These are phyloP conservation scores for Tremella yokohamensis DNA, from an alignment of 768 basidiomycete species.

Conservation along the genomic window DNA sequence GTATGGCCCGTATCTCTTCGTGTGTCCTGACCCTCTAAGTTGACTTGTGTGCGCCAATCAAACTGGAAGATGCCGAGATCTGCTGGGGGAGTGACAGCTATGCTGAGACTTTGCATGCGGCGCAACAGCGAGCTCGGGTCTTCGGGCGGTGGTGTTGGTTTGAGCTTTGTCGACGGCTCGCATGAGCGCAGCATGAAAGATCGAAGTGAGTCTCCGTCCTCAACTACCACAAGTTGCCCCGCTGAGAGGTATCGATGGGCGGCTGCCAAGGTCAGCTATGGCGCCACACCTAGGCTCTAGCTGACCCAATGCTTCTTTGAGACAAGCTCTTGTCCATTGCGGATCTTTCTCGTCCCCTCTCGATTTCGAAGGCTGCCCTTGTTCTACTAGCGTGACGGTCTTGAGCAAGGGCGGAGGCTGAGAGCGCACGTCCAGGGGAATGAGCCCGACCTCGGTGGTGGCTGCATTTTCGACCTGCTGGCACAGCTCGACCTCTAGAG, in stretches of 20 bases:
- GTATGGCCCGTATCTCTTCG: not conserved
- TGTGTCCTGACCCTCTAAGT: slow-evolving; percentile 3
- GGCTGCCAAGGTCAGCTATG: not conserved
- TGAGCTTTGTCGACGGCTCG: slow-evolving; percentile 1
- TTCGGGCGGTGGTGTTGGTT: not conserved
- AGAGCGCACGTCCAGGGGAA: not conserved
- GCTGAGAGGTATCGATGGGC: not conserved
- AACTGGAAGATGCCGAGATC: slow-evolving; percentile 4
- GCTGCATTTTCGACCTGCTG: too few species aligned
- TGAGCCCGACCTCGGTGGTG: not conserved
- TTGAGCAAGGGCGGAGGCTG: not conserved
- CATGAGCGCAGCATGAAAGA: slow-evolving; percentile 5
- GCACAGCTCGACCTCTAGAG: too few species aligned
- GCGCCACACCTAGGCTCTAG: not conserved
- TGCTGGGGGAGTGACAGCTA: slow-evolving; percentile 3
- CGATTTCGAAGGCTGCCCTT: not conserved
- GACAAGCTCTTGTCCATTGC: not conserved
- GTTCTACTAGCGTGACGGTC: slow-evolving; percentile 1
- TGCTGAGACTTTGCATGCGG: not conserved
- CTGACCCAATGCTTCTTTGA: not conserved
- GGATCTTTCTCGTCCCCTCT: not conserved
- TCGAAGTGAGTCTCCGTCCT: not conserved
- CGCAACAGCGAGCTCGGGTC: not conserved
- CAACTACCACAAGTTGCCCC: not conserved
- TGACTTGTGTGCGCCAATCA: slow-evolving; percentile 30